phyloP scores from a whole-genome alignment of 1,139 yeast species.

The Hansenula sp. region DNA sequence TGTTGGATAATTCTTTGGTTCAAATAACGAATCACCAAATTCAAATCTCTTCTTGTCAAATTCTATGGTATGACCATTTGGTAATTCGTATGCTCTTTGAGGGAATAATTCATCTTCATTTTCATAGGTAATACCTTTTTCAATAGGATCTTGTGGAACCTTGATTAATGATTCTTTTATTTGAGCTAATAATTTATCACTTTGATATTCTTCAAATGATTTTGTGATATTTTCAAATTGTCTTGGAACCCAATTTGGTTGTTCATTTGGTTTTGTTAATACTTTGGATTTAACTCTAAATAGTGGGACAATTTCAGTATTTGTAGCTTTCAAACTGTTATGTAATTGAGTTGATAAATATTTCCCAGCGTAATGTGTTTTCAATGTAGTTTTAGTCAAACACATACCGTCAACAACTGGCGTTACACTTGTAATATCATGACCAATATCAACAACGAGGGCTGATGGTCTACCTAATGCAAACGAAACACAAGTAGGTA shows the following conservation, averaged over 20 bases:
- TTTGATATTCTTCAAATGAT: constrained; percentile 34
- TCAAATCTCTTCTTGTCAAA: constrained; percentile 59
- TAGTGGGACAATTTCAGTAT: constrained; percentile 23
- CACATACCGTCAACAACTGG: constrained; percentile 95
- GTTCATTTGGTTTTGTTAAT: constrained; percentile 11
- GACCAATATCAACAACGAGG: constrained; percentile 90
- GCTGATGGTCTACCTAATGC: constrained; percentile 95
- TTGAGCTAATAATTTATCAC: constrained; percentile 40
- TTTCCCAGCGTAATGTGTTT: constrained; percentile 64
- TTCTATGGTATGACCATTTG: constrained; percentile 58
- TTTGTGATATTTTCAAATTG: constrained; percentile 30
- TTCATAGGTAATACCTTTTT: constrained; percentile 8
- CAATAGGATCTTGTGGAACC: constrained; percentile 28
- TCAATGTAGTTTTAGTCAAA: constrained; percentile 64
- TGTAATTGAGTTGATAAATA: constrained; percentile 44
- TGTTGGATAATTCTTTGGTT: constrained; percentile 43
- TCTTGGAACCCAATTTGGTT: constrained; percentile 25
- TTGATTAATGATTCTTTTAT: constrained; percentile 62
- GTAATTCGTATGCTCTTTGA: constrained; percentile 70
- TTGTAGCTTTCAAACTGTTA: constrained; percentile 14
- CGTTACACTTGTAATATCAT: constrained; percentile 76
- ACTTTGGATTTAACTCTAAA: constrained; percentile 23
- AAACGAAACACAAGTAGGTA: constrained; percentile 88
- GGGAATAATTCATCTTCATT: constrained; percentile 14
- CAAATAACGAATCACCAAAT: constrained; percentile 73